Percentiles rank a stretch among this genome's conserved stretches.
Conservation (phyloP, 139 green algal species). For the Asterochloris erici region DNA sequence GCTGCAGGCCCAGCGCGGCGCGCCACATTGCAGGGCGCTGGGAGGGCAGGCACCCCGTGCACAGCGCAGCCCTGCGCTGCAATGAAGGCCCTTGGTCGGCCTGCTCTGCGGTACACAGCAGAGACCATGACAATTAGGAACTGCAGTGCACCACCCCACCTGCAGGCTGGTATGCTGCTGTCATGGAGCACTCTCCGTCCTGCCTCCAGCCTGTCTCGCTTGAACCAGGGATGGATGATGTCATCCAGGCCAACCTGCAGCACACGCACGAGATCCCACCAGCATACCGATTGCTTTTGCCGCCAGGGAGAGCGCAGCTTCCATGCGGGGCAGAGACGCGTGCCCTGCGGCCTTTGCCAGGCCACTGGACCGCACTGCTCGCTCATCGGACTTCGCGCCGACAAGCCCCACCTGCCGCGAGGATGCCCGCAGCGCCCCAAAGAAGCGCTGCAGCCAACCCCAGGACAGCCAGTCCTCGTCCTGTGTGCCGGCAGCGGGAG, state of each 20-base stretch:
- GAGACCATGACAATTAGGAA: slow-evolving; percentile 10
- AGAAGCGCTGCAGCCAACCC: slow-evolving; percentile 40
- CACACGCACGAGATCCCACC: neutral
- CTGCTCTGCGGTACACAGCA: no score
- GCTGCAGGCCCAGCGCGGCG: slow-evolving; percentile 21
- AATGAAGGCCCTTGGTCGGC: neutral
- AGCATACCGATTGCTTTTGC: neutral
- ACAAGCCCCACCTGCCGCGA: slow-evolving; percentile 33
- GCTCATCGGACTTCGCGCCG: neutral
- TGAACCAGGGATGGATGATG: slow-evolving; percentile 40
- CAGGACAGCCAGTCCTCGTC: slow-evolving; percentile 13
- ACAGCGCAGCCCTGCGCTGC: neutral
- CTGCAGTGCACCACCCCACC: slow-evolving; percentile 19
- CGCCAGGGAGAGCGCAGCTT: no score
- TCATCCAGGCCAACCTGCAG: slow-evolving; percentile 63
- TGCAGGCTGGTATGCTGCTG: slow-evolving; percentile 29
- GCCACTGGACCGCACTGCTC: no score
- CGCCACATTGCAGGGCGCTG: slow-evolving; percentile 26
- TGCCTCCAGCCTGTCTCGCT: slow-evolving; percentile 39
- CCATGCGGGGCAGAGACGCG: no score
- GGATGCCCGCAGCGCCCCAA: slow-evolving; percentile 35
- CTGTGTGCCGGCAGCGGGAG: no score
- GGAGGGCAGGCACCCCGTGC: neutral
- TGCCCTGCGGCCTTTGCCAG: no score
- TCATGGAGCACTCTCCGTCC: slow-evolving; percentile 22